Evolutionary conservation across 768 basidiomycete genomes (phyloP).

Genomic region (Hirschioporus abietinus): DNA sequence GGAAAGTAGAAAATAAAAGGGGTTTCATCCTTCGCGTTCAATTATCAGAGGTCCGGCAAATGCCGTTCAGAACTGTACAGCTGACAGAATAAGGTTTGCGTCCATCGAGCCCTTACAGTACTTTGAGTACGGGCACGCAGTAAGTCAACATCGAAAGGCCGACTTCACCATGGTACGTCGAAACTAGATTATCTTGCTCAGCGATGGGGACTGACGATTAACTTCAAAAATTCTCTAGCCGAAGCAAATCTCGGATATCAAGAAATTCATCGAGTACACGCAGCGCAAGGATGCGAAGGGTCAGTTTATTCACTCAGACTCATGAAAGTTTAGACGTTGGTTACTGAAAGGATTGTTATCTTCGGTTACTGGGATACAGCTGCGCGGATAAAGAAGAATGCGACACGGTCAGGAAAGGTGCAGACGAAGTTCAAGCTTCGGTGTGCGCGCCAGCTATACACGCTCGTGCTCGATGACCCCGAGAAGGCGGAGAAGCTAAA

Average conservation of each 20-base stretch:
- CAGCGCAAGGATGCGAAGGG: slow-evolving; percentile 95
- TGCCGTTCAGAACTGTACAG: neutral
- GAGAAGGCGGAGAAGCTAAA: slow-evolving; percentile 98
- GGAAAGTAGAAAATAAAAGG: too few species aligned
- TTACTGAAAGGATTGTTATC: slow-evolving; percentile 7
- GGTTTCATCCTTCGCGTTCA: too few species aligned
- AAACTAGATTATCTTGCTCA: neutral
- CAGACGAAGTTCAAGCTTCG: slow-evolving; percentile 99
- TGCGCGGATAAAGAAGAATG: slow-evolving; percentile 96
- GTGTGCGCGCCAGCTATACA: slow-evolving; percentile 96
- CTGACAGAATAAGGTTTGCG: slow-evolving; percentile 1
- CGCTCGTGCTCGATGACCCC: slow-evolving; percentile 90
- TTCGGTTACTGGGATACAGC: slow-evolving; percentile 40
- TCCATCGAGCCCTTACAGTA: neutral
- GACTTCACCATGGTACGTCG: slow-evolving; percentile 1
- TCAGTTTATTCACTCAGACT: slow-evolving; percentile 39
- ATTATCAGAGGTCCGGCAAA: neutral
- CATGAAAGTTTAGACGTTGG: neutral
- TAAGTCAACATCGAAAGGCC: neutral
- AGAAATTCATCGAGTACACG: slow-evolving; percentile 96
- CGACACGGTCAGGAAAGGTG: slow-evolving; percentile 52
- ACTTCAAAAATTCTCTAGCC: slow-evolving; percentile 47
- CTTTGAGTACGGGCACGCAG: neutral
- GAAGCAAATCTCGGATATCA: slow-evolving; percentile 97
- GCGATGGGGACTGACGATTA: neutral